Percentiles rank a stretch among this genome's conserved stretches.
Evolutionary conservation across 352 stramenopile species (phyloP).

Genomic region (Phytopythium aichiense): DNA sequence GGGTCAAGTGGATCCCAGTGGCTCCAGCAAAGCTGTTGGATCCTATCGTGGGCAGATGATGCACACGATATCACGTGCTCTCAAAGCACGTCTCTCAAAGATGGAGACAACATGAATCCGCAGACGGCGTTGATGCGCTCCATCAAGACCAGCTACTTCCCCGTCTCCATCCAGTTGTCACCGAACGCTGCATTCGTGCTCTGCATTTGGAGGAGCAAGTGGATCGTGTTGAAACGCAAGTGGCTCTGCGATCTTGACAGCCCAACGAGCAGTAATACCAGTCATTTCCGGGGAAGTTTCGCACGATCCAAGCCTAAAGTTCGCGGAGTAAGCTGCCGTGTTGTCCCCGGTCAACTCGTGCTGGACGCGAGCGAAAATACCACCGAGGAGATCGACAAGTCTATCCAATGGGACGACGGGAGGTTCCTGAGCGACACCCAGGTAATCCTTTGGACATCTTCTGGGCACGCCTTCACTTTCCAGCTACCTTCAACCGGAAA

Average conservation of each 20-base stretch:
- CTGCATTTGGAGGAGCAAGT: slow-evolving; percentile 78
- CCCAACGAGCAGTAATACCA: slow-evolving; percentile 13
- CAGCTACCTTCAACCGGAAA: slow-evolving; percentile 10
- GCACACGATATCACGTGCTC: slow-evolving; percentile 81
- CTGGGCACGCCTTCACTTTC: slow-evolving; percentile 64
- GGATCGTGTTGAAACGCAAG: slow-evolving; percentile 69
- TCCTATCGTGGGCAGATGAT: slow-evolving; percentile 83
- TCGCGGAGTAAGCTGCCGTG: slow-evolving; percentile 47
- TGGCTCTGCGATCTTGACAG: slow-evolving; percentile 60
- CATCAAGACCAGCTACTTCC: slow-evolving; percentile 79
- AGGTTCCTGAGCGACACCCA: slow-evolving; percentile 60
- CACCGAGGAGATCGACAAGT: slow-evolving; percentile 8
- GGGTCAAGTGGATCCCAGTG: slow-evolving; percentile 43
- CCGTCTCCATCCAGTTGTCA: slow-evolving; percentile 51
- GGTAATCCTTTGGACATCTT: slow-evolving; percentile 68
- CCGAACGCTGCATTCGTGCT: slow-evolving; percentile 55
- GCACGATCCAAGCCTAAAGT: slow-evolving; percentile 26
- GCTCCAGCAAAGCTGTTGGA: slow-evolving; percentile 77
- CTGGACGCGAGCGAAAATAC: slow-evolving; percentile 14
- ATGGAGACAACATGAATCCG: slow-evolving; percentile 81
- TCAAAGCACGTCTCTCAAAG: slow-evolving; percentile 73
- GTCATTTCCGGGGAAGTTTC: slow-evolving; percentile 14
- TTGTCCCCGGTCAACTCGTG: slow-evolving; percentile 26
- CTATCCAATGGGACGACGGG: slow-evolving; percentile 55
- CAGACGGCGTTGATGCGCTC: slow-evolving; percentile 77